These are phyloP conservation scores for Magnaporthiopsis incrustans DNA, from an alignment of 2,329 filamentous ascomycete genomes.

Conservation along the genomic window DNA sequence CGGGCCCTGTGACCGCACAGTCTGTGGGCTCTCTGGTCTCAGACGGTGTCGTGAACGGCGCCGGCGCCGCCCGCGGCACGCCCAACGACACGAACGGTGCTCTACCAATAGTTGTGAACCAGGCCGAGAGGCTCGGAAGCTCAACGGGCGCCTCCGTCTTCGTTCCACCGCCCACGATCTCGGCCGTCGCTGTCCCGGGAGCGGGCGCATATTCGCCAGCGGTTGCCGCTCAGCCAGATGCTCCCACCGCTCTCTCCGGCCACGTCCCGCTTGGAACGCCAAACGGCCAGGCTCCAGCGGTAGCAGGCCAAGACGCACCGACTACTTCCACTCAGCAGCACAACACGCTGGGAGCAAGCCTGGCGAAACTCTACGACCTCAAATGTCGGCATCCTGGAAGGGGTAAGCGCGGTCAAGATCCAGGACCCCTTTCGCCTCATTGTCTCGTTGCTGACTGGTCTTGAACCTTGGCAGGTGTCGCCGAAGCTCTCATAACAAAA, in stretches of 20 bases:
- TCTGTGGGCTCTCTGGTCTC: constrained; percentile 23
- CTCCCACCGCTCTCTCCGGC: constrained; percentile 15
- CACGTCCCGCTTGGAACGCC: constrained; percentile 12
- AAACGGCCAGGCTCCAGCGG: constrained; percentile 19
- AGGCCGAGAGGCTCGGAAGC: neutral
- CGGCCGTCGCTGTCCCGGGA: neutral
- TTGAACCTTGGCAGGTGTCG: constrained; percentile 28
- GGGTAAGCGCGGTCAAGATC: constrained; percentile 23
- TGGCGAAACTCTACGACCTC: constrained; percentile 23
- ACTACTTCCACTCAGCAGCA: constrained; percentile 9
- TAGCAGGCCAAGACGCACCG: neutral
- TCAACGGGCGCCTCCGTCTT: neutral
- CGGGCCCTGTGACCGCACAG: constrained; percentile 29
- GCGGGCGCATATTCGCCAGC: neutral
- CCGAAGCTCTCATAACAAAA: constrained; percentile 59
- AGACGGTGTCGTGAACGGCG: constrained; percentile 1
- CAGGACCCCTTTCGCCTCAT: neutral
- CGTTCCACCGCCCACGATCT: neutral
- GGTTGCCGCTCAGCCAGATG: neutral
- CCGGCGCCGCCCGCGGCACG: constrained; percentile 15
- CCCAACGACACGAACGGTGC: neutral
- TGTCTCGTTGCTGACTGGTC: neutral
- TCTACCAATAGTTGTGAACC: neutral
- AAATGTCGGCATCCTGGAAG: constrained; percentile 32
- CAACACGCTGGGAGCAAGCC: constrained; percentile 19